phyloP scores from a whole-genome alignment of 257 asterid genomes.

The Forsythia suspensa region DNA sequence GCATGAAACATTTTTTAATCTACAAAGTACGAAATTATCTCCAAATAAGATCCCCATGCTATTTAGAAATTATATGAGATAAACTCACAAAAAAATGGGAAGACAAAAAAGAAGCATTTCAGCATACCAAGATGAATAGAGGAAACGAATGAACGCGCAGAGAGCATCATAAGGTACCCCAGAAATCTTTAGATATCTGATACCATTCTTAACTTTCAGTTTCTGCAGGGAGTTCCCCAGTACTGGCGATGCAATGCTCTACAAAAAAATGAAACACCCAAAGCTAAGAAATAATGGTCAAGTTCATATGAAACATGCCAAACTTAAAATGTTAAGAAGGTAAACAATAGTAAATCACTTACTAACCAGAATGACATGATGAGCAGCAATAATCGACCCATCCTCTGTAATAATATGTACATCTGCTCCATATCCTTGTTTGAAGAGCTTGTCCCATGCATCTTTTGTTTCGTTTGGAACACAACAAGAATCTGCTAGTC shows the following conservation, averaged over 20 bases:
- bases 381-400: slow-evolving; percentile 62
- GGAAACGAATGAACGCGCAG: slow-evolving; percentile 64
- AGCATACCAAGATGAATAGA: slow-evolving; percentile 82
- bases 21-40: no score
- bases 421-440: slow-evolving; percentile 72
- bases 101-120: neutral
- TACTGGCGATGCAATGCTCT: slow-evolving; percentile 82
- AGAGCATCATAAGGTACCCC: slow-evolving; percentile 67
- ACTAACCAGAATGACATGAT: slow-evolving; percentile 67
- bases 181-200: slow-evolving; percentile 47
- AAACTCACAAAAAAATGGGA: no score
- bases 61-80: neutral
- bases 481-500: slow-evolving; percentile 33
- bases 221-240: slow-evolving; percentile 58
- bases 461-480: slow-evolving; percentile 67
- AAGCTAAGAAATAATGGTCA: neutral
- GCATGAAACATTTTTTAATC: no score
- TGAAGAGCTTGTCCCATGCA: slow-evolving; percentile 76
- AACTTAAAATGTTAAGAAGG: neutral
- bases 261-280: slow-evolving; percentile 14
- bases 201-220: slow-evolving; percentile 49
- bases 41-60: no score
- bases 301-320: neutral
- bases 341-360: neutral
- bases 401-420: slow-evolving; percentile 51